Conservation (phyloP, 768 basidiomycete species). For the Suillus cothurnatus region DNA sequence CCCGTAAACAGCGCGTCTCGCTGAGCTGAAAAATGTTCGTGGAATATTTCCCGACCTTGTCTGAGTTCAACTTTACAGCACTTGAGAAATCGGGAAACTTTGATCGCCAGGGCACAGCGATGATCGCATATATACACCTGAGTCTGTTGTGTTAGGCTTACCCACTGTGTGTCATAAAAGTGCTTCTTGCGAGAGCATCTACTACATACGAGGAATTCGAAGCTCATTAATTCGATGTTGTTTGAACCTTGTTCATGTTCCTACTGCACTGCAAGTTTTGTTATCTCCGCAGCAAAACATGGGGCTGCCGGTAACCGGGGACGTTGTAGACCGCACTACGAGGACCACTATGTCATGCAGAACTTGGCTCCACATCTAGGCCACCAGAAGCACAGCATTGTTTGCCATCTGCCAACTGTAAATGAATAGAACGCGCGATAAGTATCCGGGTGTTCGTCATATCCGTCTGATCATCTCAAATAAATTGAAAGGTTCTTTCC, state of each 20-base stretch:
- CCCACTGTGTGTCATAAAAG: background rate
- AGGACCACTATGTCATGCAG: background rate
- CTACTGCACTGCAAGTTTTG: too few relatives aligned
- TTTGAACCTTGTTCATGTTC: slow-evolving; percentile 1
- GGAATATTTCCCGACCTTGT: background rate
- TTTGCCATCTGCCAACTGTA: background rate
- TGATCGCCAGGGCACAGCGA: slow-evolving; percentile 3
- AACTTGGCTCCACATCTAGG: background rate
- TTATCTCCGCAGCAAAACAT: slow-evolving; percentile 1
- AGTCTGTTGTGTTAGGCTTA: background rate
- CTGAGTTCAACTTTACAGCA: background rate
- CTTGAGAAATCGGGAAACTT: background rate
- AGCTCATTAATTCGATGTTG: slow-evolving; percentile 9
- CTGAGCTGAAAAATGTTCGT: background rate
- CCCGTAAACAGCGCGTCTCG: background rate
- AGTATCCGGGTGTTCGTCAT: background rate
- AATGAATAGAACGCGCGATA: slow-evolving; percentile 1
- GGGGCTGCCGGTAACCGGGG: background rate
- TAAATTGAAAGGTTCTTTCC: slow-evolving; percentile 13
- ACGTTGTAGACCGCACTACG: background rate
- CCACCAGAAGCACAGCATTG: background rate
- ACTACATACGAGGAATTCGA: background rate
- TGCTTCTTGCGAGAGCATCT: background rate
- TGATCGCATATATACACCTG: background rate
- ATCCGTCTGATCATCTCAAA: slow-evolving; percentile 14